Evolutionary conservation across 495 filamentous ascomycete species (phyloP), one percentile per base, ranked within the genome.

Genomic region (Beverwykella pulmonaria): DNA sequence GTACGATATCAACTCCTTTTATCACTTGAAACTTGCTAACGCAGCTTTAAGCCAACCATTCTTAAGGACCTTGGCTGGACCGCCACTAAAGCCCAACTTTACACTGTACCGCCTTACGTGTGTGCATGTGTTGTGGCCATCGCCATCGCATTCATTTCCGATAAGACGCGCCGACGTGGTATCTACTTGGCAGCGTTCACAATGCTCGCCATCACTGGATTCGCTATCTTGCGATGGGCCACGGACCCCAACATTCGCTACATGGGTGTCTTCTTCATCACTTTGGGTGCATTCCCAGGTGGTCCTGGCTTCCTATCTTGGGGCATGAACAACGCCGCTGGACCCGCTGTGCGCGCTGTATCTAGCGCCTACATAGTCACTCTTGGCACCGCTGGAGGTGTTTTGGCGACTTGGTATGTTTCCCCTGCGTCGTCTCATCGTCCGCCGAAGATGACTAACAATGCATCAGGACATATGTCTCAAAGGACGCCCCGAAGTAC

Each of bases 21-120:
- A 34, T 53, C 25, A 53, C 19, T n/a, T n/a, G n/a, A n/a, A n/a
- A n/a, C 5, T 7, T 36, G 26, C 59, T 62, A 53, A 62, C 44
- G 2, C 1, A 7, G 15, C 25, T 3, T 27, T 19, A 53, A 50
- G 53, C 55, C 39, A 23, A 60, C 66, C 12, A 61, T 69, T 19
- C 76, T 79, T 27, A 78, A 65, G 23, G 50, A 74, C 46, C 69
- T 74, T 15, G 71, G 71, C 22, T 74, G 62, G 65, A 70, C 67
- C 75, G 73, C 86, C 17, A 91, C 93, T 72, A 79, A 84, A 63
- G 92, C 92, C 1, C 92, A 96, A 68, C 79, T 96, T 27, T 87
- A 86, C 69, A 87, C 86, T 47, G 91, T 97, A n/a, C 90, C 92
- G 8, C 91, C 91, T 0, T 96, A 90, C 87, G 91, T 87, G n/a